A percentile compares a stretch with the other conserved stretches of the same genome.
These are phyloP conservation scores for Helotiales sp. DNA, from an alignment of 2,329 filamentous ascomycete species.

Conservation along the genomic window DNA sequence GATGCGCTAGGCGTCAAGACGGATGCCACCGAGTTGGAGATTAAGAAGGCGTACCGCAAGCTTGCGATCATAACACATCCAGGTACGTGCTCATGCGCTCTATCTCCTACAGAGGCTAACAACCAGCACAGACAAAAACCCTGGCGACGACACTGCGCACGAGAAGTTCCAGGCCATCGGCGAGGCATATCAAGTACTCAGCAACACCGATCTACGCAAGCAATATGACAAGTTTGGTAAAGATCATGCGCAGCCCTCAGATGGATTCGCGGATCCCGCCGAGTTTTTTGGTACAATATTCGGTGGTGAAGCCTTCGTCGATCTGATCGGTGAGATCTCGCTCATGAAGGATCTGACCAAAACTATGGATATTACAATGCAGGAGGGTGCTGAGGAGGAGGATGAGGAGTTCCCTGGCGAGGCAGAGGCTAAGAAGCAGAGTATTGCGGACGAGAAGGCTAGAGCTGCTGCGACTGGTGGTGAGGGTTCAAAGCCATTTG, in stretches of 20 bases:
- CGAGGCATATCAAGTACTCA: conserved; percentile 80
- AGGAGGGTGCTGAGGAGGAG: conserved; percentile 71
- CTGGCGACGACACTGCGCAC: conserved; percentile 90
- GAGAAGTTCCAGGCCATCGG: conserved; percentile 90
- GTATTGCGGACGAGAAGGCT: conserved; percentile 47
- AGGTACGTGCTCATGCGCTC: conserved; percentile 31
- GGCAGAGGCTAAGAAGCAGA: conserved; percentile 61
- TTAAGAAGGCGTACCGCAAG: conserved; percentile 96
- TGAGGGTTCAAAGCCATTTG: conserved; percentile 11
- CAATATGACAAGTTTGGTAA: conserved; percentile 98
- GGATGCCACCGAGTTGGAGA: conserved; percentile 86
- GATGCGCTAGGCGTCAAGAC: conserved; percentile 84
- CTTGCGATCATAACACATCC: conserved; percentile 87
- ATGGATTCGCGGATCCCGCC: conserved; percentile 92
- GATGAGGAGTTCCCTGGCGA: conserved; percentile 65
- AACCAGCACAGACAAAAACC: conserved; percentile 81
- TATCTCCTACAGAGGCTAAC: conserved; percentile 2
- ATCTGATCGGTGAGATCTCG: conserved; percentile 97
- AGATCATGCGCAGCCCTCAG: conserved; percentile 86
- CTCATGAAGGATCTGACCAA: conserved; percentile 98
- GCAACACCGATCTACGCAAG: conserved; percentile 82
- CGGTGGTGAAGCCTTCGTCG: conserved; percentile 91
- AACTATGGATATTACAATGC: conserved; percentile 97
- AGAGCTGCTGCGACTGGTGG: conserved; percentile 28
- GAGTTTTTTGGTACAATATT: conserved; percentile 99